phyloP scores from a whole-genome alignment of 2,329 filamentous ascomycete species.

The Neonectria hederae region DNA sequence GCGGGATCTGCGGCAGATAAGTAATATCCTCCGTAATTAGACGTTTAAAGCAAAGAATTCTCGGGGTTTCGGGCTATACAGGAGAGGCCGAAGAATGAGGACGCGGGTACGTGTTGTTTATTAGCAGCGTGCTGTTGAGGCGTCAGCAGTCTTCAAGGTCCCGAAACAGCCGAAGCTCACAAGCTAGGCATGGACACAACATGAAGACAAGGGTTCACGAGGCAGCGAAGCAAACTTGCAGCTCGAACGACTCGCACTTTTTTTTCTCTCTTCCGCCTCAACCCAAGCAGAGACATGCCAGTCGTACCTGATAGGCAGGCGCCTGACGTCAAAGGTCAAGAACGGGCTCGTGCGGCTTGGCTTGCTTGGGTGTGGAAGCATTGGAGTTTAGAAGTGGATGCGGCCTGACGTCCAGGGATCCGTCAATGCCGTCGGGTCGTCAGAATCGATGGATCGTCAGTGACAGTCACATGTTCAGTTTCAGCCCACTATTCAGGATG shows the following conservation, averaged over 20 bases:
- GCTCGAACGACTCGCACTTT: not conserved
- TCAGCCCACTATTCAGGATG: not conserved
- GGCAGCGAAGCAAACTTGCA: not conserved
- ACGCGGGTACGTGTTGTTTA: not conserved
- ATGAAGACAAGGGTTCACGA: not conserved
- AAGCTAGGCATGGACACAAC: not conserved
- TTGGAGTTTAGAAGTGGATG: not conserved
- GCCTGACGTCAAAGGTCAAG: conserved; percentile 39
- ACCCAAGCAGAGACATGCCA: conserved; percentile 27
- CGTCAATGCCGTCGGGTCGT: not conserved
- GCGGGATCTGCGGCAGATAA: not conserved
- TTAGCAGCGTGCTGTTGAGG: not conserved
- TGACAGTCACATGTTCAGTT: not conserved
- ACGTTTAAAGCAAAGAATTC: not conserved
- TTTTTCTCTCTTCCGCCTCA: conserved; percentile 31
- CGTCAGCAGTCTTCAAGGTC: not conserved
- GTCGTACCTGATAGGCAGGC: conserved; percentile 41
- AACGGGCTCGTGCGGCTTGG: conserved; percentile 12
- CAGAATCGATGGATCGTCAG: not conserved
- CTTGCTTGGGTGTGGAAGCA: not conserved
- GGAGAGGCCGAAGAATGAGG: conserved; percentile 3
- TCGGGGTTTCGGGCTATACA: conserved; percentile 6
- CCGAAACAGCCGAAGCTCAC: conserved; percentile 16
- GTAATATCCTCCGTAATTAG: not conserved
- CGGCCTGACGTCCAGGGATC: not conserved